Evolutionary conservation across 1,139 yeast species (phyloP), one percentile per base, ranked within the genome.

Genomic region (Lodderomyces elongisporus): DNA sequence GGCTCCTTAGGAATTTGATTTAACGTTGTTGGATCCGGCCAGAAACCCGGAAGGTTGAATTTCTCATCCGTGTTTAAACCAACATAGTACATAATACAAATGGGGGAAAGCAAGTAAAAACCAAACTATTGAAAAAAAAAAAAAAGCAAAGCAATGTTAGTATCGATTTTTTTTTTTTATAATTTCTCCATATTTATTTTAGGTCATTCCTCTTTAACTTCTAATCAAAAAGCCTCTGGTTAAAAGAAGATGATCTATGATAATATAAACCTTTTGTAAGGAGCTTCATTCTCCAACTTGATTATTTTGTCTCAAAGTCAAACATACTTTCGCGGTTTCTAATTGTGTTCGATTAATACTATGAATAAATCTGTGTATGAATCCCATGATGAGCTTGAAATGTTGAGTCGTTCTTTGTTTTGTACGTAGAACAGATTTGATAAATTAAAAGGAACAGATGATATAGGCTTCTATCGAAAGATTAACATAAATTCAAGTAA

Each of bases 1-100:
- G 89, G 89, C 52, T 88, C 96, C 53, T 87, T 89, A 3, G 96
- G 97, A 25, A 89, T 80, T 58, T 84, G 83, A 54, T 88, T 87
- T 47, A 87, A 70, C 2, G 96, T 82, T 24, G 84, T 83, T 25
- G 96, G 96, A 57, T 88, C 96, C 1, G 97, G 97, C 95, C 95
- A 87, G 59, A 85, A 88, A 13, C 95, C 95, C n/a, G 95, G 94
- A 35, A 88, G 79, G 52, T 87, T 85, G 56, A 89, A 78, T 62
- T 87, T 88, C 47, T 71, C 76, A 56, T 89, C 95, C 1, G 96
- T 83, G 48, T 88, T 89, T 28, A 83, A 72, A 52, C 96, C 96
- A 33, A 87, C 89, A 49, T 83, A 89, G 58, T 85, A 80, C 97
- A 89, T 89, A 49, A 88, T 81, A 14, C 76, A 74, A 33, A 89